Evolutionary conservation across 345 rosid genomes (phyloP).

Genomic region (Litchi chinensis): DNA sequence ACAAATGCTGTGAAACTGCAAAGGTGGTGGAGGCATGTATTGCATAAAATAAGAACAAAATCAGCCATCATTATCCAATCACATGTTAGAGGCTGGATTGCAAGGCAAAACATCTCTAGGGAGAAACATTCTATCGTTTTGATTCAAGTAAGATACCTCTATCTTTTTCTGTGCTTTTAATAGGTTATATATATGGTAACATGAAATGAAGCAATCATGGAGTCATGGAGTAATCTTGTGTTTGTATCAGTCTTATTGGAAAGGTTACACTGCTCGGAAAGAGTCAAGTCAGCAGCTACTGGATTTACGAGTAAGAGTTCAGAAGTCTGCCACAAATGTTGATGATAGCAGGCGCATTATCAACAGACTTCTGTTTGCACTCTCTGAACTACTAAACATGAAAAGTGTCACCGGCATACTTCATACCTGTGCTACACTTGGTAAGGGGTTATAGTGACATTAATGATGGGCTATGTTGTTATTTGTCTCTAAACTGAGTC

Average conservation of each 20-base stretch:
- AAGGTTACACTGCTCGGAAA: constrained; percentile 76
- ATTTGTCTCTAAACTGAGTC: neutral
- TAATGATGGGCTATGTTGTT: neutral
- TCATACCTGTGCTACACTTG: constrained; percentile 76
- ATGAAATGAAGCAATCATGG: neutral
- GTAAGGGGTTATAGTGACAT: constrained; percentile 37
- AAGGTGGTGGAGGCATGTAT: constrained; percentile 78
- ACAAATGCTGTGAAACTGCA: constrained; percentile 71
- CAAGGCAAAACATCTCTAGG: constrained; percentile 46
- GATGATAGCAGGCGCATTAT: constrained; percentile 80
- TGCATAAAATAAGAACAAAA: constrained; percentile 45
- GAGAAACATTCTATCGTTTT: constrained; percentile 47
- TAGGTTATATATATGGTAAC: neutral
- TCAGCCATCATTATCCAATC: constrained; percentile 64
- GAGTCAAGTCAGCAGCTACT: constrained; percentile 57
- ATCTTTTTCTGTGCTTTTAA: neutral
- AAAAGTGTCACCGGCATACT: constrained; percentile 82
- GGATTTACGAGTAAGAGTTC: constrained; percentile 68
- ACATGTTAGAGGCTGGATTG: constrained; percentile 58
- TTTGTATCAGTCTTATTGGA: constrained; percentile 67
- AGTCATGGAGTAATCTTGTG: neutral
- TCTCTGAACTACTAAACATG: constrained; percentile 70
- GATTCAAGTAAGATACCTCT: constrained; percentile 66
- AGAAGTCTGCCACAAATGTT: constrained; percentile 69
- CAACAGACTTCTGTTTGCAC: constrained; percentile 76